Conservation (phyloP, 371 early-diverging fungal genomes). For the Rhizomucor pusillus region DNA sequence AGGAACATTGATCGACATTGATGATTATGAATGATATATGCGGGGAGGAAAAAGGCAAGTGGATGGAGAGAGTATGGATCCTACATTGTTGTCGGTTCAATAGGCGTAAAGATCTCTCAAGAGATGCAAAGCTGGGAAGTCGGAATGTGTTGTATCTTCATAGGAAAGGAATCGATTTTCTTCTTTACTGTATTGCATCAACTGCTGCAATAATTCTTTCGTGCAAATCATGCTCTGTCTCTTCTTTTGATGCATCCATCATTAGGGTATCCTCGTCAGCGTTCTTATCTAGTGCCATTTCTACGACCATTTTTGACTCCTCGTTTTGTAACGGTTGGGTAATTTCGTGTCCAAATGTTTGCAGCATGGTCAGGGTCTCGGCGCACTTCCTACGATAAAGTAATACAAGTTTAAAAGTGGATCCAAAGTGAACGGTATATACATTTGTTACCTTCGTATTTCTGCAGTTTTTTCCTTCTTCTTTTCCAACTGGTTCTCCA, state of each 20-base stretch:
- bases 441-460: constrained; percentile 38
- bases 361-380: constrained; percentile 14
- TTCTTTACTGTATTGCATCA: background rate
- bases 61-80: too few species aligned
- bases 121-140: too few species aligned
- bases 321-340: constrained; percentile 1
- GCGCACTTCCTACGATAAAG: constrained; percentile 16
- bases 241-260: background rate
- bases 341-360: constrained; percentile 15
- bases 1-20: too few species aligned
- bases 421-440: background rate
- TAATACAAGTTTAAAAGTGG: background rate
- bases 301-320: background rate
- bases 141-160: too few species aligned
- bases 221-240: background rate
- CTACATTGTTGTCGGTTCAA: too few species aligned
- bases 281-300: background rate
- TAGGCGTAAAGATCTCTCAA: too few species aligned
- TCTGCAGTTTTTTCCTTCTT: constrained; percentile 52
- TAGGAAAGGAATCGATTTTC: too few species aligned
- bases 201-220: background rate
- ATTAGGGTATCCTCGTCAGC: background rate
- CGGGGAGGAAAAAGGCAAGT: too few species aligned
- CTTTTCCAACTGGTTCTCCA: constrained; percentile 67
- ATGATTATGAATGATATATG: too few species aligned